Conservation (phyloP, 306 rosid species). For the Calophaca sinica region DNA sequence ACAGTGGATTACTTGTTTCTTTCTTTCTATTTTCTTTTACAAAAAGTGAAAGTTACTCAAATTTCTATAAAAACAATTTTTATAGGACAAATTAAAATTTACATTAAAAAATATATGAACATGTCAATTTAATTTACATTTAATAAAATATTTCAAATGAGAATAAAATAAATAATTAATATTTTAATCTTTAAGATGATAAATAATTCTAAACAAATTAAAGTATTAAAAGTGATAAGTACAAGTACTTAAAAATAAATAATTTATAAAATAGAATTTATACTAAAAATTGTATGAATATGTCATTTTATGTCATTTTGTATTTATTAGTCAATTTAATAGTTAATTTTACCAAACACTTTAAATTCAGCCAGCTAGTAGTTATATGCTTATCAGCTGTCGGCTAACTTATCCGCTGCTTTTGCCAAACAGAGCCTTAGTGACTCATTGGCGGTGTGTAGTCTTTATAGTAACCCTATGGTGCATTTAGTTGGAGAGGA, state of each 20-base stretch:
- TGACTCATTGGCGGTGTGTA: constrained; percentile 20
- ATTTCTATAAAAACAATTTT: not conserved
- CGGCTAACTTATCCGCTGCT: not conserved
- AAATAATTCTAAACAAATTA: not conserved
- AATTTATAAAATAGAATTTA: not conserved
- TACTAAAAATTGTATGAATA: not conserved
- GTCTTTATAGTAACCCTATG: constrained; percentile 29
- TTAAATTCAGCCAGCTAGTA: not conserved
- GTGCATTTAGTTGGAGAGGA: constrained; percentile 24
- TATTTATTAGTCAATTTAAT: not conserved
- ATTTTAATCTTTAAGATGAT: not conserved
- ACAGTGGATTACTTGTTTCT: not conserved
- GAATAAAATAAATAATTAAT: not conserved
- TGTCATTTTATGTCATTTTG: not conserved
- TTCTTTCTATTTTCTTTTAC: not conserved
- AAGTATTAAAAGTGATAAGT: not conserved
- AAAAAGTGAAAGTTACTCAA: not conserved
- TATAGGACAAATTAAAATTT: no score
- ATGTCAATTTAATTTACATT: not conserved
- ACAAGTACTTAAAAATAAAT: not conserved
- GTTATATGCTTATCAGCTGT: no score
- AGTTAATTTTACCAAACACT: not conserved
- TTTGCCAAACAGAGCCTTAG: constrained; percentile 26
- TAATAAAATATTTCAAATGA: not conserved
- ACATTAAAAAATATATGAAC: not conserved